Percentiles rank a stretch among this genome's conserved stretches.
Conservation (phyloP, 2,329 filamentous ascomycete genomes). For the Claviceps sp. region DNA sequence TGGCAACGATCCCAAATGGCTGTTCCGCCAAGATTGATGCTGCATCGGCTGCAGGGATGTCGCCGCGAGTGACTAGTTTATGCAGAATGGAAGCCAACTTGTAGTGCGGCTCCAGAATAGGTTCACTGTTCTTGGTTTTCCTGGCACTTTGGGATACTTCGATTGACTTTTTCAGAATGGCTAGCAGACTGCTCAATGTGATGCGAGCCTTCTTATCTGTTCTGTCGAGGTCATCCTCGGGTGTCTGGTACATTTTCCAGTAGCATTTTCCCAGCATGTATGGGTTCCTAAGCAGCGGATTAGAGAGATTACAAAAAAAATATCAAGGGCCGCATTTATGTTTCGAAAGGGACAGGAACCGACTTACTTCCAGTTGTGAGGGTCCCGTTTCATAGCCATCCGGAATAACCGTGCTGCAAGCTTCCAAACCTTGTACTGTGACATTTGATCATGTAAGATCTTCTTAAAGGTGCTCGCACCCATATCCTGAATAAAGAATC, state of each 20-base stretch:
- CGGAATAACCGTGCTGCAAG: conserved; percentile 42
- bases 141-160: conserved; percentile 36
- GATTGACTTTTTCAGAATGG: conserved; percentile 36
- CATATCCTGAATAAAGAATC: conserved; percentile 40
- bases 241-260: conserved; percentile 49
- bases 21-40: conserved; percentile 41
- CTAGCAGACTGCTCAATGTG: conserved; percentile 27
- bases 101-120: conserved; percentile 82
- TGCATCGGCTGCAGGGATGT: conserved; percentile 33
- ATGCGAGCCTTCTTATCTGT: conserved; percentile 25
- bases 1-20: conserved; percentile 31
- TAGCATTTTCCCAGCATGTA: conserved; percentile 50
- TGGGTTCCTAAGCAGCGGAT: conserved; percentile 27
- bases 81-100: conserved; percentile 73
- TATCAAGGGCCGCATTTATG: not conserved
- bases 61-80: conserved; percentile 55
- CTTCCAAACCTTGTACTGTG: conserved; percentile 48
- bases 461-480: conserved; percentile 37
- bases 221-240: conserved; percentile 27
- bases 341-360: not conserved
- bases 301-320: not conserved
- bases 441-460: conserved; percentile 42
- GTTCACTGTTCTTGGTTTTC: conserved; percentile 51
- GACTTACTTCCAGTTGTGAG: conserved; percentile 43
- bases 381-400: conserved; percentile 40